Evolutionary conservation across 371 early-diverging fungal species (phyloP).

Genomic region (Rhizomucor miehei): DNA sequence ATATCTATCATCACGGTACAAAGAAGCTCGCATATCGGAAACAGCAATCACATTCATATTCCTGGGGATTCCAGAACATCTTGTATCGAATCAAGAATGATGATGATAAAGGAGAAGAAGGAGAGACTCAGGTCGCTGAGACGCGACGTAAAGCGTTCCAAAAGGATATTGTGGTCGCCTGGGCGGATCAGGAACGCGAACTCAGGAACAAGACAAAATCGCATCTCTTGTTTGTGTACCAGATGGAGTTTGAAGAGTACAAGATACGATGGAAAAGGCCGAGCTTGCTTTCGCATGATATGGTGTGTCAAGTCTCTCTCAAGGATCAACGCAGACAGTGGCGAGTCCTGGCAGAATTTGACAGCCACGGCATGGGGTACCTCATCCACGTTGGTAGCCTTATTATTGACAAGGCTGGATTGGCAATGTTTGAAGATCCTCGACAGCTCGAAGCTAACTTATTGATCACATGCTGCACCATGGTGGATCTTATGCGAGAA

Average conservation of each 20-base stretch:
- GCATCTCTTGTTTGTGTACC: constrained; percentile 38
- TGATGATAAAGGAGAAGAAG: constrained; percentile 1
- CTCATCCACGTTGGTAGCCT: constrained; percentile 37
- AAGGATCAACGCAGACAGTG: constrained; percentile 2
- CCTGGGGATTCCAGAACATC: constrained; percentile 52
- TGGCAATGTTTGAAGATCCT: constrained; percentile 23
- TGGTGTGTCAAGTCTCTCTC: constrained; percentile 29
- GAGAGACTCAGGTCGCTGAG: constrained; percentile 30
- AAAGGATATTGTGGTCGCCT: constrained; percentile 40
- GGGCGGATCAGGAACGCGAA: constrained; percentile 20
- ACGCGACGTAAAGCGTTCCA: constrained; percentile 40
- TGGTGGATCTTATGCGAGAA: constrained; percentile 49
- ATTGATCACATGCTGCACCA: constrained; percentile 41
- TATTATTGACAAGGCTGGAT: constrained; percentile 27
- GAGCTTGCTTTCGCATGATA: constrained; percentile 41
- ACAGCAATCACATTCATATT: constrained; percentile 45
- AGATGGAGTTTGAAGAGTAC: constrained; percentile 30
- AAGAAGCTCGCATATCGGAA: constrained; percentile 37
- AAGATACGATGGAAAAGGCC: constrained; percentile 40
- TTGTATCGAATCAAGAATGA: constrained; percentile 22
- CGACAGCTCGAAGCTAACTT: constrained; percentile 34
- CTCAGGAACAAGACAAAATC: constrained; percentile 33
- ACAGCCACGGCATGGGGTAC: constrained; percentile 48
- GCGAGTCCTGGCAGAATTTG: constrained; percentile 37
- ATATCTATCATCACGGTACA: constrained; percentile 29